Conservation (phyloP, 768 basidiomycete species). For the Pleurotus salmoneostramineus region DNA sequence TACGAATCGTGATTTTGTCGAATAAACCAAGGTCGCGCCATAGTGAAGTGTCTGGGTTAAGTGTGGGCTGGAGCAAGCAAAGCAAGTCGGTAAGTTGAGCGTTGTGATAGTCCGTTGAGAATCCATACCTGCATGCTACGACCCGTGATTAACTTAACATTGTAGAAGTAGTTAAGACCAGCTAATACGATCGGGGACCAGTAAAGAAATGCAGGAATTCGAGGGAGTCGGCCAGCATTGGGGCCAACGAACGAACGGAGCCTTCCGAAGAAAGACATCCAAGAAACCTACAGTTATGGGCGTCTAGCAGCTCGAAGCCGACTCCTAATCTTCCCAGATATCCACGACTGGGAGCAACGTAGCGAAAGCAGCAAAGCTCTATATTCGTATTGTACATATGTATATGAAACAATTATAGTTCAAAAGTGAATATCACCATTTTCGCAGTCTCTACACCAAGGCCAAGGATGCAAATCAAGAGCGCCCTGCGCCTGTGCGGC, state of each 20-base stretch:
- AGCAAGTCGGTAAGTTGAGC: too few relatives aligned
- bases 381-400: not conserved
- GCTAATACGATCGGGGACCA: conserved; percentile 56
- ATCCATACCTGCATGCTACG: conserved; percentile 69
- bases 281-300: not conserved
- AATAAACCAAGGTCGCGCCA: conserved; percentile 65
- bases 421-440: conserved; percentile 32
- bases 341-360: too few relatives aligned
- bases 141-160: conserved; percentile 52
- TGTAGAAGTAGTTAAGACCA: conserved; percentile 45
- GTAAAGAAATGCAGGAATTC: conserved; percentile 27
- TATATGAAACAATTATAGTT: conserved; percentile 4
- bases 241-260: not conserved
- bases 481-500: too few relatives aligned
- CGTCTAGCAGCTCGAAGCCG: not conserved
- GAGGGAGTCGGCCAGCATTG: not conserved
- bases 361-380: too few relatives aligned
- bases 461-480: conserved; percentile 38
- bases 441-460: conserved; percentile 39
- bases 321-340: not conserved
- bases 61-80: conserved; percentile 44
- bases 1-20: conserved; percentile 41
- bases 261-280: not conserved
- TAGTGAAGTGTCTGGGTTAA: conserved; percentile 67
- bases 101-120: too few relatives aligned